These are phyloP conservation scores for Helicocarpus griseus DNA, from an alignment of 2,329 filamentous ascomycete genomes.

Conservation along the genomic window DNA sequence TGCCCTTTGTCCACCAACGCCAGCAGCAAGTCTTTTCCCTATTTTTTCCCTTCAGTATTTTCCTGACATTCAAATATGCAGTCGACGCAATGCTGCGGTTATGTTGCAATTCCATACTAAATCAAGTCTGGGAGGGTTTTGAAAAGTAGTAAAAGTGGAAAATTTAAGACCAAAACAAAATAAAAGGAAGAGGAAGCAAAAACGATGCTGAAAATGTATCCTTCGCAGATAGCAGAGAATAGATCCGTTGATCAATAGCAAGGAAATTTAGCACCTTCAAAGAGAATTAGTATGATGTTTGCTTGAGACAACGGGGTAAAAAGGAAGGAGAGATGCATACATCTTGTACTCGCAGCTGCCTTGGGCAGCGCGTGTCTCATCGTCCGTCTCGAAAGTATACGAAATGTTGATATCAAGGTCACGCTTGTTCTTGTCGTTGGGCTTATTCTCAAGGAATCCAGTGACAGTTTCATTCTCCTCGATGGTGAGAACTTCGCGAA, in stretches of 20 bases:
- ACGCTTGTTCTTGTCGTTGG: constrained; percentile 87
- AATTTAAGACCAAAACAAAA: not conserved
- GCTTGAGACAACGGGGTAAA: not conserved
- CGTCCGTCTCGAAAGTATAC: constrained; percentile 70
- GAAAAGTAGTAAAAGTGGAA: not conserved
- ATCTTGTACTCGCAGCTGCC: constrained; percentile 73
- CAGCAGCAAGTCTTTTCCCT: constrained; percentile 5
- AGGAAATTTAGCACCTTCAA: constrained; percentile 21
- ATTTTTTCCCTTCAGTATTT: not conserved
- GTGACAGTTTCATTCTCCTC: constrained; percentile 73
- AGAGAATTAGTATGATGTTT: constrained; percentile 16
- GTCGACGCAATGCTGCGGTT: not conserved
- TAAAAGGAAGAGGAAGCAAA: constrained; percentile 7
- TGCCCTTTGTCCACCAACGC: constrained; percentile 6
- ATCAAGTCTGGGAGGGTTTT: not conserved
- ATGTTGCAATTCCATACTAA: not conserved
- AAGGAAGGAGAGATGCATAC: constrained; percentile 21
- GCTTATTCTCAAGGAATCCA: constrained; percentile 68
- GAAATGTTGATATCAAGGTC: constrained; percentile 85
- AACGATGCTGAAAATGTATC: constrained; percentile 12
- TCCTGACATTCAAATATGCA: not conserved
- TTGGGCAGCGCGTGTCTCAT: constrained; percentile 57
- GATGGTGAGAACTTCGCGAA: constrained; percentile 85
- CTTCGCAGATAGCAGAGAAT: too few relatives aligned
- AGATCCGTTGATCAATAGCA: not conserved